Base-by-base conservation (phyloP, 495 filamentous ascomycete species). In the Corynascus novoguineensis region DNA sequence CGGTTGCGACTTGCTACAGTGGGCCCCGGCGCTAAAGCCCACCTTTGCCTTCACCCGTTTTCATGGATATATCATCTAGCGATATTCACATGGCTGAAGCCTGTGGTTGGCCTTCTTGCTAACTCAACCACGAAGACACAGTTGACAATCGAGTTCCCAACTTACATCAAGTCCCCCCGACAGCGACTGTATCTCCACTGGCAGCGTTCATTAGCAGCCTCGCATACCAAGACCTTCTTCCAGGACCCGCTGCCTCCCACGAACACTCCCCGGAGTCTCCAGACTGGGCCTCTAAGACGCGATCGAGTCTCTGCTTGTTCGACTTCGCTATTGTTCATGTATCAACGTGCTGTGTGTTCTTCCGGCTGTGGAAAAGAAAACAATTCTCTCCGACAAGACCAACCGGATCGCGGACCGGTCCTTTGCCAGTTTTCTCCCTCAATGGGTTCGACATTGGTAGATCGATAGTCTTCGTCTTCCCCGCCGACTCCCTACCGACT, bases 381-480 rank as follows among this genome's bases (percentile, higher is more conserved):
- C 17, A 2, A 17, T 41, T 27, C 22, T 50, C 19, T 22, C 31
- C 29, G 8, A 37, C 11, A 41, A 41, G 37, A 19, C 21, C 37
- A 7, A 12, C 47, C n/a, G 47, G 22, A n/a, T 19, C 19, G 12
- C 22, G 29, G 37, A 17, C 5, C 37, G 10, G 21, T 25, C 21
- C 15, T 15, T 7, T 31, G 24, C 21, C 53, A 11, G 17, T 2
- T 4, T 14, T 41, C 19, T 40, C 11, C 9, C 29, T 27, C 34
- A 42, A 61, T 61, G 59, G 51, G 34, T 44, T 53, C 49, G 54
- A 57, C 54, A 49, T 0, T 2, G 11, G 52, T 35, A 57, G 27
- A n/a, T 37, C 45, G 50, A 44, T 58, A 62, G 45, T 50, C 53
- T 19, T 29, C 42, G 29, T 29, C 51, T 37, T 32, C 31, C 17